phyloP scores from a whole-genome alignment of 2,329 filamentous ascomycete genomes.

The Torrubiella hemipterigena region DNA sequence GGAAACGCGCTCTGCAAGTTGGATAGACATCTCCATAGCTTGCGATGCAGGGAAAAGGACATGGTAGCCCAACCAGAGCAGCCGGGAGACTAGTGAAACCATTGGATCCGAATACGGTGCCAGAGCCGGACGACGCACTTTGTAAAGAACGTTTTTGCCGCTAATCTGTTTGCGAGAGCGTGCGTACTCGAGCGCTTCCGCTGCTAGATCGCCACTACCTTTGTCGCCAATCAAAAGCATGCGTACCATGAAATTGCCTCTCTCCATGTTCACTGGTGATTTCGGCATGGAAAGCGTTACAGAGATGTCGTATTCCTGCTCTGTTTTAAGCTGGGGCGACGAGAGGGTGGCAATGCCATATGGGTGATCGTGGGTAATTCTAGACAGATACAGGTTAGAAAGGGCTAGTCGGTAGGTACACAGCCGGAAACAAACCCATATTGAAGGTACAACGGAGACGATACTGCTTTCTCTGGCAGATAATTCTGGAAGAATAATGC shows the following conservation, averaged over 20 bases:
- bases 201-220: slow-evolving; percentile 11
- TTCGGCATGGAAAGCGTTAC: slow-evolving; percentile 67
- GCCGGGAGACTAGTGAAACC: slow-evolving; percentile 46
- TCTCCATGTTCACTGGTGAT: slow-evolving; percentile 60
- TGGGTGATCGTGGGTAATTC: too few relatives aligned
- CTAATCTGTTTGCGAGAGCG: slow-evolving; percentile 22
- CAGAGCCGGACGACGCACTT: slow-evolving; percentile 62
- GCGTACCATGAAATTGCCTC: slow-evolving; percentile 92
- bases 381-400: slow-evolving; percentile 2
- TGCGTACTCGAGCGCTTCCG: slow-evolving; percentile 17
- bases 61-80: slow-evolving; percentile 57
- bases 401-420: slow-evolving; percentile 6
- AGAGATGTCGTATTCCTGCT: slow-evolving; percentile 76
- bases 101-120: slow-evolving; percentile 68
- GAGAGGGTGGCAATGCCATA: slow-evolving; percentile 37
- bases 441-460: slow-evolving; percentile 41
- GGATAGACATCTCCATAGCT: slow-evolving; percentile 49
- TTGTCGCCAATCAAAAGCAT: slow-evolving; percentile 51
- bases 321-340: slow-evolving; percentile 44
- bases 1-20: slow-evolving; percentile 60
- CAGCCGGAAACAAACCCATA: slow-evolving; percentile 34
- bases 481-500: slow-evolving; percentile 43
- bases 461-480: slow-evolving; percentile 41
- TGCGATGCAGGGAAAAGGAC: slow-evolving; percentile 54
- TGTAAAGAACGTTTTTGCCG: slow-evolving; percentile 35